Conservation (phyloP, 257 asterid species). For the Solanum arcanum region DNA sequence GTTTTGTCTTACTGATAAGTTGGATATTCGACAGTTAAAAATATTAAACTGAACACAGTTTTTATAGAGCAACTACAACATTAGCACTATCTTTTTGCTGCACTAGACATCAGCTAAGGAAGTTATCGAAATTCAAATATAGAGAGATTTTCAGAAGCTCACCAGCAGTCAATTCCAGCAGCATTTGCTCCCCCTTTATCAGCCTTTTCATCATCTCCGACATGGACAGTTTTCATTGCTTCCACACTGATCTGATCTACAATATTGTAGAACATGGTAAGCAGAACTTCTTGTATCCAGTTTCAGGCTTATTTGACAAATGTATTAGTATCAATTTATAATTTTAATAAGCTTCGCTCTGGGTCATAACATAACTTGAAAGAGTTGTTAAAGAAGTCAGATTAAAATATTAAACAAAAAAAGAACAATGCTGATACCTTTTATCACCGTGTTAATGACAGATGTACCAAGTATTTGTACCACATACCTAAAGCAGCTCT, state of each 20-base stretch:
- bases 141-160: background rate
- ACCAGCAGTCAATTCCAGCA: conserved; percentile 80
- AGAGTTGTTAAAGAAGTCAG: background rate
- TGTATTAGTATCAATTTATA: background rate
- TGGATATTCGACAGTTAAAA: background rate
- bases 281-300: background rate
- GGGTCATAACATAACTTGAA: background rate
- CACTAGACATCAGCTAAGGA: background rate
- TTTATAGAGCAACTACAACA: background rate
- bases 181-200: conserved; percentile 86
- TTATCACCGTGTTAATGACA: background rate
- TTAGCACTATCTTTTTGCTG: background rate
- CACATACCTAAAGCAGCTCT: conserved; percentile 67
- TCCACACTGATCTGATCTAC: conserved; percentile 59
- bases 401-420: background rate
- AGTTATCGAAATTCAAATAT: background rate
- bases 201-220: conserved; percentile 75
- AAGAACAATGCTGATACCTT: background rate
- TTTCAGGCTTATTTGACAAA: background rate
- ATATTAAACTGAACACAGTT: background rate
- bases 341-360: background rate
- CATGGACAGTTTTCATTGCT: conserved; percentile 63
- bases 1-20: background rate
- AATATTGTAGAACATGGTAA: conserved; percentile 3
- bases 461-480: background rate